Base-by-base conservation (phyloP, 1,139 yeast genomes). In the Geotrichum klebahnii region DNA sequence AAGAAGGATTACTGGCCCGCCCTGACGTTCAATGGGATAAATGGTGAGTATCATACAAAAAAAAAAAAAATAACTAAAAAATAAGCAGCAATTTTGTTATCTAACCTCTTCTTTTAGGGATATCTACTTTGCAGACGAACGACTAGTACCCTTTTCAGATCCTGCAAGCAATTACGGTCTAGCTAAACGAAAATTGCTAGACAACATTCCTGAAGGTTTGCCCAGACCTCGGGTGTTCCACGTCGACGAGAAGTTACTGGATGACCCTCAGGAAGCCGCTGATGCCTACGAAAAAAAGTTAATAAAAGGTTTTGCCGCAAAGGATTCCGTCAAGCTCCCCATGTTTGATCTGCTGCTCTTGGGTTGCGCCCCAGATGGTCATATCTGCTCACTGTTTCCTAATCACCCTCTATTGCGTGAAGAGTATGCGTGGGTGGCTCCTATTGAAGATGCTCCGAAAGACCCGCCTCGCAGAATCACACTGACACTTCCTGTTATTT, bases 281-380 rank as follows among this genome's bases (percentile, higher is more conserved):
- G 97, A 92, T 65, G 79, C 75, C 54, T 92, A 92, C 68, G 98
- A 92, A 65, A 87, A 89, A 69, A 75, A 80, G 22, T 75, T 92
- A 53, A 85, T 92, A 56, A 80, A 78, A 62, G 94, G 92, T 48
- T 92, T 92, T 72, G 98, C 98, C n/a, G 87, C 85, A 53, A 90
- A 92, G 66, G 97, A 90, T 67, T 84, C 96, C 16, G 97, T 92
- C 54, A 89, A 90, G 68, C 76, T 90, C 56, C 98, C 98, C 53
- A 82, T 87, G 80, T 92, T 92, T 71, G 98, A 92, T 68, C 72
- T 92, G 54, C 77, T 92, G 57, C 73, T 92, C 57, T 75, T 92
- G 56, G 98, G 98, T 19, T 90, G 97, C 74, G 98, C 98, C 0
- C 98, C 98, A 2, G 98, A 92, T 67, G 98, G 98, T 26, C 98